Evolutionary conservation across 139 green algal genomes (phyloP).

Genomic region (Chlamydomonas sp.): DNA sequence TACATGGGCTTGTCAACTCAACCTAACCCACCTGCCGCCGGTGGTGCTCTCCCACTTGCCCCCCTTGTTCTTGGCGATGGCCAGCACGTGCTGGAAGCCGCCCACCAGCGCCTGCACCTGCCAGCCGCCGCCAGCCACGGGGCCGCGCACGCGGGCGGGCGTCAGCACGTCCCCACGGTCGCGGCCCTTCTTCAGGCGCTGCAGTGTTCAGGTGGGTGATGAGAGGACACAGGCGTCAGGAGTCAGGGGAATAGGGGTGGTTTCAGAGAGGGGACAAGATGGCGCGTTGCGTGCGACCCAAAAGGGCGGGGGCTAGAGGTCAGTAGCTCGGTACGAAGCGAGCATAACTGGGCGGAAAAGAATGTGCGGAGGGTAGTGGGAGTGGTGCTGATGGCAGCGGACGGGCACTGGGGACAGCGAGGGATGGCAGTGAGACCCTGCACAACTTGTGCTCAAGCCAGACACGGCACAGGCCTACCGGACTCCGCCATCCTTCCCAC

Average conservation of each 20-base stretch:
- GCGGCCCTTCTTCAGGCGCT: constrained; percentile 30
- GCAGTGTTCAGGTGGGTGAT: background rate
- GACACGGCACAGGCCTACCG: background rate
- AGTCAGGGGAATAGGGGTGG: background rate
- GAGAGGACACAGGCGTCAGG: too few species aligned
- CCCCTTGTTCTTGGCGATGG: constrained; percentile 43
- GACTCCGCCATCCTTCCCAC: background rate
- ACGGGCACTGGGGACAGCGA: too few species aligned
- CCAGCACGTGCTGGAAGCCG: constrained; percentile 66
- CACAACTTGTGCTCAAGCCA: too few species aligned
- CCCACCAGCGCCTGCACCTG: constrained; percentile 52
- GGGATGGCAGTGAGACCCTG: too few species aligned
- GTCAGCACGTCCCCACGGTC: constrained; percentile 37
- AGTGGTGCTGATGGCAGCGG: too few species aligned
- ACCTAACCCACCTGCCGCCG: too few species aligned
- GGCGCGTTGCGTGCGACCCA: background rate
- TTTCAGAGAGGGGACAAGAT: background rate
- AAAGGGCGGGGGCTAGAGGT: too few species aligned
- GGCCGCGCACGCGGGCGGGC: constrained; percentile 40
- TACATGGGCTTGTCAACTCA: too few species aligned
- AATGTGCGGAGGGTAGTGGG: too few species aligned
- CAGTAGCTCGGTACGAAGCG: too few species aligned
- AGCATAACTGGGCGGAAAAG: too few species aligned
- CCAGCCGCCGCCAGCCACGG: constrained; percentile 39
- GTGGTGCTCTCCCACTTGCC: constrained; percentile 12